These are phyloP conservation scores for Ruellia speciosa DNA, from an alignment of 305 asterid genomes.

Conservation along the genomic window DNA sequence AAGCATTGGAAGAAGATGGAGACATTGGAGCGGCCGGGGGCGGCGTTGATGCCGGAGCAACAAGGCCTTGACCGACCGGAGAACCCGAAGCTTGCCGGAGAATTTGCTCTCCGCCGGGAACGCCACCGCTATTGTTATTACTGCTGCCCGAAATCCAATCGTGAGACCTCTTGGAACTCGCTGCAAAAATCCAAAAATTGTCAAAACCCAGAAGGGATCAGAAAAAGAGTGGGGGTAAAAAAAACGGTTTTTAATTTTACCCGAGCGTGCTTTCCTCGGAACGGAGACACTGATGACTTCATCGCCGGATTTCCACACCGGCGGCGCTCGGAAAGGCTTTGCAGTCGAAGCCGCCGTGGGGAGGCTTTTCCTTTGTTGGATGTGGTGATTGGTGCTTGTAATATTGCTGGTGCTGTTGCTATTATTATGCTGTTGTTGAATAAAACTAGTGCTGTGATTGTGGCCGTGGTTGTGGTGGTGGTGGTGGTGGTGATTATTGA, in stretches of 20 bases:
- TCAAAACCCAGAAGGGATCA: neutral
- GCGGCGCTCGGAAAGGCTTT: conserved; percentile 49
- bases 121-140: conserved; percentile 43
- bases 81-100: conserved; percentile 52
- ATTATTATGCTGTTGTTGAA: conserved; percentile 31
- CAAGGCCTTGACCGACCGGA: conserved; percentile 50
- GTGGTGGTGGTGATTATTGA: conserved; percentile 20
- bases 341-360: conserved; percentile 45
- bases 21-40: conserved; percentile 47
- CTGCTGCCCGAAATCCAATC: conserved; percentile 65
- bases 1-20: conserved; percentile 58
- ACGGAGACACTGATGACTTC: conserved; percentile 92
- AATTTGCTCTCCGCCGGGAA: conserved; percentile 48
- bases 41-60: conserved; percentile 38
- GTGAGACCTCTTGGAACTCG: conserved; percentile 76
- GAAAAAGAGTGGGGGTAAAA: neutral
- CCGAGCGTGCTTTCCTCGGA: conserved; percentile 96
- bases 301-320: conserved; percentile 88
- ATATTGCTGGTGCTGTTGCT: conserved; percentile 26
- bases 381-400: conserved; percentile 35
- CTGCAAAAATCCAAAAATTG: conserved; percentile 28
- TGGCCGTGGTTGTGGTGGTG: conserved; percentile 28
- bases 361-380: conserved; percentile 62
- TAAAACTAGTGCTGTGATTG: conserved; percentile 26
- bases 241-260: conserved; percentile 23